A percentile compares a stretch with the other conserved stretches of the same genome.
Conservation (phyloP, 2,329 filamentous ascomycete genomes). For the Aspergillus sp. region DNA sequence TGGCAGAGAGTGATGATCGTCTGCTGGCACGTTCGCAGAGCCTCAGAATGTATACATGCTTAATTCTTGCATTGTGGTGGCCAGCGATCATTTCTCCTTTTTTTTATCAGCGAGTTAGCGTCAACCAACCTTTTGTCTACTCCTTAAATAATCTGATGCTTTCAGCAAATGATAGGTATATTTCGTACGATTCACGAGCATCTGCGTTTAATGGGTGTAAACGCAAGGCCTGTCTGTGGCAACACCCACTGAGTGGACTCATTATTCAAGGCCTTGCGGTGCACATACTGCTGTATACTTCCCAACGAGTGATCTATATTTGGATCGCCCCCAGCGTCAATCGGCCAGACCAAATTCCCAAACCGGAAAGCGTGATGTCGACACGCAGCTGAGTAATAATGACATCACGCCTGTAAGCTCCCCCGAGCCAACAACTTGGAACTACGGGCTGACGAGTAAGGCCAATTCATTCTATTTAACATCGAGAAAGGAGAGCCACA, state of each 20-base stretch:
- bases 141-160: not conserved
- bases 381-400: constrained; percentile 11
- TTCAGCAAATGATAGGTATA: not conserved
- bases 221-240: not conserved
- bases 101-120: not conserved
- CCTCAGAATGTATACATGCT: constrained; percentile 10
- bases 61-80: constrained; percentile 7
- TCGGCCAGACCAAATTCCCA: not conserved
- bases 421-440: not conserved
- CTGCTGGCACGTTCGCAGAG: constrained; percentile 7
- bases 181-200: not conserved
- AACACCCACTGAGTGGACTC: not conserved
- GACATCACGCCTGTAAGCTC: not conserved
- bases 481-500: not conserved
- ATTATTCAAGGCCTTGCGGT: not conserved
- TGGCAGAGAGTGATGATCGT: constrained; percentile 5
- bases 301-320: not conserved
- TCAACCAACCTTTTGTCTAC: not conserved
- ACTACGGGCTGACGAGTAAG: not conserved
- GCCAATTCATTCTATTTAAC: not conserved
- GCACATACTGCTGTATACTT: too few relatives aligned
- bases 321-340: not conserved
- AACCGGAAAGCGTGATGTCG: not conserved
- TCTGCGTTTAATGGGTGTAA: not conserved
- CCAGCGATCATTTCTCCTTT: constrained; percentile 8